Base-by-base conservation (phyloP, 352 stramenopile genomes). In the Phytophthora parvispora region DNA sequence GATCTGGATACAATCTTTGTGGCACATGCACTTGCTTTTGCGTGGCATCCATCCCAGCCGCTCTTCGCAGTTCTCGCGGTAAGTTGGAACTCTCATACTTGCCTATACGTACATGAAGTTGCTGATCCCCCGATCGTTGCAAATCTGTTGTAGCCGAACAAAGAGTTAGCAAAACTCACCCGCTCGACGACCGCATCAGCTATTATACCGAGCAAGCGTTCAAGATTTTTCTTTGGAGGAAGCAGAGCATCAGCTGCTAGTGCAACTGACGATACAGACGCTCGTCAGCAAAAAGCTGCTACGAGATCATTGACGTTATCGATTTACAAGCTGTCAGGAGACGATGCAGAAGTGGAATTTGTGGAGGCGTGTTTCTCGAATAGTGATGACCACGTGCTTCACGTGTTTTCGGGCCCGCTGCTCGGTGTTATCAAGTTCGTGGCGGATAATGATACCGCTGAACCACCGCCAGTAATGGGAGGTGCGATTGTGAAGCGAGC, bases 361-460 rank as follows among this genome's bases (percentile, higher is more conserved):
- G 49, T 86, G 4, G 83, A 86, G 40, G 86, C 87, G 4, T 83
- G 72, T 54, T 89, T 78, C 20, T 63, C 69, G 10, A 81, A 74
- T 6, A 70, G 68, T 7, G 84, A 92, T n/a, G 79, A 92, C 22
- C 77, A 78, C 24, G 54, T 92, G 32, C 68, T 93, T 6, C 82
- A 93, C 59, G 64, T 92, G 40, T 95, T 93, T 56, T 90, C 87
- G 0, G 87, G 85, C 3, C 87, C 87, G 3, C 55, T 92, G 13
- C 81, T 95, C 18, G 83, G 87, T 2, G 64, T 95, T 22, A 84
- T 90, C 28, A 83, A 84, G 25, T 91, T 83, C 34, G 76, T 90
- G 48, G 64, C 75, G 16, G 61, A 63, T 4, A 56, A 58, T 20
- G 74, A 69, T 40, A n/a, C 16, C 13, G 36, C 36, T 25, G 64